Conservation (phyloP, 805 yeast genomes). For the Alloascoidea hylecoeti region DNA sequence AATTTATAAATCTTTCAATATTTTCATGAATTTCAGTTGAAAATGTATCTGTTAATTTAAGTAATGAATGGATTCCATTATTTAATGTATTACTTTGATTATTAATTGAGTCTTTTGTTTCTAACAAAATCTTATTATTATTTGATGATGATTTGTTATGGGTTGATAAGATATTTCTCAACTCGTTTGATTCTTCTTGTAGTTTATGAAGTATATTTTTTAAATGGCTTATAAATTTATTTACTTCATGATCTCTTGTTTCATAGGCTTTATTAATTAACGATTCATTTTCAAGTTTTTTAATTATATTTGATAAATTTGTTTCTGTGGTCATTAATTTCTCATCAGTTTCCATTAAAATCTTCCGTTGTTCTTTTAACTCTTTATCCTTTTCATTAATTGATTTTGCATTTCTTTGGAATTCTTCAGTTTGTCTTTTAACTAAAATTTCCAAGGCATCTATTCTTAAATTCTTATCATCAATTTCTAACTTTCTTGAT, state of each 20-base stretch:
- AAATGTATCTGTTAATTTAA: neutral
- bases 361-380: neutral
- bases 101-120: neutral
- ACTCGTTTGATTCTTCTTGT: neutral
- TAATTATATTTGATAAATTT: neutral
- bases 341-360: neutral
- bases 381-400: too few relatives aligned
- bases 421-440: neutral
- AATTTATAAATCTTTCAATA: neutral
- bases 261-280: neutral
- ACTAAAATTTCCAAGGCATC: conserved; percentile 26
- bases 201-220: neutral
- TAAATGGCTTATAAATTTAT: neutral
- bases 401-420: neutral
- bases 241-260: neutral
- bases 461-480: conserved; percentile 33
- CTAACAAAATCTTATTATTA: neutral
- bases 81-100: conserved; percentile 3
- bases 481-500: conserved; percentile 31
- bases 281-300: neutral
- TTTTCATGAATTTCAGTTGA: neutral
- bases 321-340: neutral
- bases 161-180: neutral
- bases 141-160: neutral
- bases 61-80: neutral